Evolutionary conservation across 2,329 filamentous ascomycete genomes (phyloP), one percentile per base, ranked within the genome.

Genomic region (Aspergillus ibericus): DNA sequence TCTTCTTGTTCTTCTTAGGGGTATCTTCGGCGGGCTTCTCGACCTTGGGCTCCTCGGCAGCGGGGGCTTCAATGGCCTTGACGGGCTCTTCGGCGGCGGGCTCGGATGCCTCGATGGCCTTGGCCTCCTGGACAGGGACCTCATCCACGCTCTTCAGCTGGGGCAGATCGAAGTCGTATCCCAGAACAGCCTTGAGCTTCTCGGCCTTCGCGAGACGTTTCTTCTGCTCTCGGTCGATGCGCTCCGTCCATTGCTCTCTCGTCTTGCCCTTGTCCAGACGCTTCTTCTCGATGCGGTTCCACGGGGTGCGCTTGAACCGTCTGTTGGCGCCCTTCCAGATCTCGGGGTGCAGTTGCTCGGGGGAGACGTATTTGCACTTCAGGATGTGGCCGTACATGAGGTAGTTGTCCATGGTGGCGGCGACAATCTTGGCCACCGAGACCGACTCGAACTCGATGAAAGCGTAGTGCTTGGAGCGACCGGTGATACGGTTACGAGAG

Each of bases 351-450:
- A 96, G 81, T 71, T 93, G 87, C 60, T 90, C 91, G 58, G 86
- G 80, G 4, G 91, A 86, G 4, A 97, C 84, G 22, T 87, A 80
- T 72, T 91, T 90, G 77, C 93, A 93, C 77, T 96, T 93, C 67
- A 99, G 82, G 62, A 98, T 90, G 74, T 97, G 93, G 5, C 92
- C 91, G 75, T 96, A 98, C 71, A 99, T 84, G 38, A 98, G 86
- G 77, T 99, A 99, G 78, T 93, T 96, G 82, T 97, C 87, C 95
- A 99, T 99, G 20, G 95, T 96, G 79, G 92, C 91, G 51, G 91
- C 89, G 29, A 96, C 93, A 67, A 98, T 92, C 69, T 91, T 89
- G 38, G 95, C 93, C n/a, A 92, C 90, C 58, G 92, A 88, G 34
- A 82, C 80, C 6, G 84, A 85, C 2, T 79, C 78, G 71, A 99